Conservation (phyloP, 176 grass and related monocot genomes). For the Oryza meyeriana region DNA sequence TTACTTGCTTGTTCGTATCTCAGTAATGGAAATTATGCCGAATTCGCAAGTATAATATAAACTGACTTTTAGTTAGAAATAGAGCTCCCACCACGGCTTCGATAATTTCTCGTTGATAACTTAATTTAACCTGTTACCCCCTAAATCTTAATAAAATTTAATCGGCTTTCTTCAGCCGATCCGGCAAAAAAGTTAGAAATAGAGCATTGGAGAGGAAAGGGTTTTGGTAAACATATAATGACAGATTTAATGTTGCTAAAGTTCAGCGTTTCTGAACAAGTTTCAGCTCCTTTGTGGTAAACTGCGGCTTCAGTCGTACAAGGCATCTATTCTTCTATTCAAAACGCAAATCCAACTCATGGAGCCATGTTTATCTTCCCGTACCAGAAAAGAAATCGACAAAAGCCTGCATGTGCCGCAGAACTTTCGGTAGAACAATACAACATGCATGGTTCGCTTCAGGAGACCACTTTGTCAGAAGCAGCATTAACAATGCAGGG, state of each 20-base stretch:
- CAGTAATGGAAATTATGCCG: neutral
- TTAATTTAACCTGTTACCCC: too few relatives aligned
- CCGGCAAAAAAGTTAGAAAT: too few relatives aligned
- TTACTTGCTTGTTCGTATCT: neutral
- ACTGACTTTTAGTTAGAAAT: neutral
- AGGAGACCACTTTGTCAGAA: conserved; percentile 30
- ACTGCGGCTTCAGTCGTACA: neutral
- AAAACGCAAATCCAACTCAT: neutral
- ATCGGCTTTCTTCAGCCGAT: too few relatives aligned
- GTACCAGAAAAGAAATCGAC: conserved; percentile 2
- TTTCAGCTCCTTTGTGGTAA: neutral
- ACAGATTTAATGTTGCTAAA: neutral
- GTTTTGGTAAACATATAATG: too few relatives aligned
- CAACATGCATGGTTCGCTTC: conserved; percentile 29
- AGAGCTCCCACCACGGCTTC: too few relatives aligned
- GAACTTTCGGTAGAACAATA: conserved; percentile 41
- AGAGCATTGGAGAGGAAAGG: too few relatives aligned
- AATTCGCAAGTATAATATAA: neutral
- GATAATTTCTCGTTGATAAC: too few relatives aligned
- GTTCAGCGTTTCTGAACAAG: neutral
- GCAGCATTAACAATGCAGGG: conserved; percentile 13
- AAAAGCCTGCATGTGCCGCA: conserved; percentile 39
- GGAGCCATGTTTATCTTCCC: neutral
- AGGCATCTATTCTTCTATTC: neutral
- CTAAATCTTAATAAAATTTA: too few relatives aligned